Evolutionary conservation across 192 early-diverging fungal species (phyloP).

Genomic region (Chytriomyces sp.): DNA sequence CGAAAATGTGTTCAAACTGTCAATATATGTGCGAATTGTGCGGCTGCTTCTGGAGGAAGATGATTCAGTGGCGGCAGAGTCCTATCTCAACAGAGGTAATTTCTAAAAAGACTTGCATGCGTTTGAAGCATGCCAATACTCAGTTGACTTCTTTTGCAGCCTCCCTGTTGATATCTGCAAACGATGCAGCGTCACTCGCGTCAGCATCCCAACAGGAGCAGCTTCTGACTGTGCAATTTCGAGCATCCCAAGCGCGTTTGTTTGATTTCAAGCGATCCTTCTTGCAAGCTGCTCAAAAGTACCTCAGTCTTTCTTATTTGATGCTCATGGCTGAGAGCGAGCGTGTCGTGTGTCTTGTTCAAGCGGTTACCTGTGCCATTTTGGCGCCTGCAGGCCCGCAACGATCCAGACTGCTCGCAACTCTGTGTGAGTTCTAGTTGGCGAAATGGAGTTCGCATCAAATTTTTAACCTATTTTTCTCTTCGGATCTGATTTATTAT

Average conservation of each 20-base stretch:
- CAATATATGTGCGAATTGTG: slow-evolving; percentile 84
- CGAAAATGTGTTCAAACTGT: slow-evolving; percentile 70
- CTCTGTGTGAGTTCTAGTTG: slow-evolving; percentile 56
- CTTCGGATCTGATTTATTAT: neutral
- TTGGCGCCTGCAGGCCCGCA: slow-evolving; percentile 90
- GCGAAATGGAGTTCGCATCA: neutral
- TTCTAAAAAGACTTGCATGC: slow-evolving; percentile 46
- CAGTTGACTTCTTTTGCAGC: neutral
- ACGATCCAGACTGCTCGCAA: slow-evolving; percentile 83
- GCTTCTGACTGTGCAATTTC: slow-evolving; percentile 64
- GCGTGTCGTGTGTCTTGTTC: slow-evolving; percentile 47
- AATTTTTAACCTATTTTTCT: neutral
- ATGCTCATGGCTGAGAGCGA: slow-evolving; percentile 65
- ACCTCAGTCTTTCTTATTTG: slow-evolving; percentile 83
- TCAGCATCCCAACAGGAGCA: neutral
- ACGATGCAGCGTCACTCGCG: slow-evolving; percentile 31
- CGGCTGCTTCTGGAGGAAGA: slow-evolving; percentile 85
- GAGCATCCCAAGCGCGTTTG: slow-evolving; percentile 80
- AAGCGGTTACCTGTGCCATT: slow-evolving; percentile 89
- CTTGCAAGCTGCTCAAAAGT: slow-evolving; percentile 81
- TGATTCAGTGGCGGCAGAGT: slow-evolving; percentile 77
- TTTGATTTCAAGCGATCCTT: slow-evolving; percentile 86
- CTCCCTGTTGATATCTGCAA: slow-evolving; percentile 20
- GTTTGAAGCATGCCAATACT: neutral
- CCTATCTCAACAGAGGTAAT: slow-evolving; percentile 84